Conservation (phyloP, 495 filamentous ascomycete genomes). For the Hypoxylon crocopeplum region DNA sequence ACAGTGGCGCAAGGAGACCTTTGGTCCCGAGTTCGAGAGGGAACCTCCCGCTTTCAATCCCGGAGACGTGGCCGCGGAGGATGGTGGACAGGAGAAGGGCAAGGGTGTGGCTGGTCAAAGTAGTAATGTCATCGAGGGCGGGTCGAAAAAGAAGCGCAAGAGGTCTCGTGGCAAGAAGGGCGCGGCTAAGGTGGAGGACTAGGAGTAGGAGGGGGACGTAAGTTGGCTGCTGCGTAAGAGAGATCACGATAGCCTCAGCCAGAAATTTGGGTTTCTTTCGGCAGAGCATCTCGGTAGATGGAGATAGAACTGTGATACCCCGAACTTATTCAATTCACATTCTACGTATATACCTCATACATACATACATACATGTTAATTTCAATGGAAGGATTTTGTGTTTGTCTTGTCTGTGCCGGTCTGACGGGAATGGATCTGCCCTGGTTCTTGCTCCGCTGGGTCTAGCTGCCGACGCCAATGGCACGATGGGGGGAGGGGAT, state of each 20-base stretch:
- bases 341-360: too few species aligned
- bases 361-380: background rate
- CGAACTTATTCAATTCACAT: background rate
- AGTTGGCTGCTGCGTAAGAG: too few species aligned
- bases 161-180: slow-evolving; percentile 45
- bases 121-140: slow-evolving; percentile 42
- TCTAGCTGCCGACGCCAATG: slow-evolving; percentile 12
- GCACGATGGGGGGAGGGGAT: slow-evolving; percentile 15
- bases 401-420: too few species aligned
- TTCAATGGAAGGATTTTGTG: too few species aligned
- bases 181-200: slow-evolving; percentile 33
- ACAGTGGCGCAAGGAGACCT: slow-evolving; percentile 92
- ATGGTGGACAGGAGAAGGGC: slow-evolving; percentile 14
- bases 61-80: slow-evolving; percentile 35
- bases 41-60: slow-evolving; percentile 57
- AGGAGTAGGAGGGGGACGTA: slow-evolving; percentile 4
- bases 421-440: too few species aligned
- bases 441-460: slow-evolving; percentile 7
- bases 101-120: background rate
- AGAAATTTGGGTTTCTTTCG: slow-evolving; percentile 1
- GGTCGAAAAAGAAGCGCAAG: slow-evolving; percentile 57
- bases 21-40: slow-evolving; percentile 69
- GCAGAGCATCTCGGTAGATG: slow-evolving; percentile 36
- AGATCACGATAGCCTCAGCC: too few species aligned
- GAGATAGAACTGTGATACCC: slow-evolving; percentile 15